Base-by-base conservation (phyloP, 495 filamentous ascomycete species). In the Annulohypoxylon maeteangense region DNA sequence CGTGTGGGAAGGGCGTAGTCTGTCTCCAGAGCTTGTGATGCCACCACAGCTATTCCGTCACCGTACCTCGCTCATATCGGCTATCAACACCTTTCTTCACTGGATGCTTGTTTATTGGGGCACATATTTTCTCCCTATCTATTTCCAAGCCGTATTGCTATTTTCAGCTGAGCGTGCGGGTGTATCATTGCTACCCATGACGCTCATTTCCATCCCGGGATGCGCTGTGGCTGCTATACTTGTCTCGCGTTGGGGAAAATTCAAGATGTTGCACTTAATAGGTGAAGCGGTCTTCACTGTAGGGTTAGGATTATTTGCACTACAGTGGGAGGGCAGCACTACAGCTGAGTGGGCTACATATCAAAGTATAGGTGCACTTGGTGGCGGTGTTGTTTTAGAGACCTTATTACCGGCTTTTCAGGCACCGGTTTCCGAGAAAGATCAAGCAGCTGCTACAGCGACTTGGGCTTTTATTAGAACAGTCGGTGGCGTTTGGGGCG, bases 401-500 rank as follows among this genome's bases (percentile, higher is more conserved):
- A 76, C 74, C 0, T 44, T 72, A 2, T 74, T 85, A 0, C 81
- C 82, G 0, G 79, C 82, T 0, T 64, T 81, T 1, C 82, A 80
- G 27, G 83, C 79, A 0, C 44, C 55, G 0, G 58, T 82, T 0
- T 22, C 74, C 0, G 81, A 84, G 20, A 18, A 61, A 0, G 79
- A 88, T 50, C 50, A 63, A 0, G 85, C 82, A 0, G 58, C 67
- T 0, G 76, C 80, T 3, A 85, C 82, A 0, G 79, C 57, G 0
- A 76, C 78, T 0, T 88, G 77, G 77, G 61, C 71, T 0, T 87
- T 87, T 34, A 18, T 86, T 5, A 80, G 85, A 5, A 75, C 48
- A 18, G 79, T 87, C 16, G 86, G 85, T 0, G 25, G 50, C 32
- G 77, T 86, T n/a, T 87, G 84, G 84, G 85, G 82, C 1, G 79